A percentile compares a stretch with the other conserved stretches of the same genome.
phyloP scores from a whole-genome alignment of 169 alveolate species.

The Besnoitia besnoiti region DNA sequence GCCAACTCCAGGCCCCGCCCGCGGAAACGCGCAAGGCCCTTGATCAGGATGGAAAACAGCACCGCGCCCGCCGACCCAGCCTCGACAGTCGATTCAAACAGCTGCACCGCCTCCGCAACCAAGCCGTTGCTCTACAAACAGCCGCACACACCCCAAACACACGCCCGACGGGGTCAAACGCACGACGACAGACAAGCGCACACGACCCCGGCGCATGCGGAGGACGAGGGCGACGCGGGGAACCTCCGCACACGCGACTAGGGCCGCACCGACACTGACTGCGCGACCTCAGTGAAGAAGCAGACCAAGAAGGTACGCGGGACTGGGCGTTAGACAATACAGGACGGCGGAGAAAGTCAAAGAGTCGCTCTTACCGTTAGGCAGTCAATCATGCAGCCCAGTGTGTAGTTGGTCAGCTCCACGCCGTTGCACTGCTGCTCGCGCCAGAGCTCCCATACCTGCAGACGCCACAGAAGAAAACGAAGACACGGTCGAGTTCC shows the following conservation, averaged over 20 bases:
- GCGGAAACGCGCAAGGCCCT: constrained; percentile 26
- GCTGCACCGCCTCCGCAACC: constrained; percentile 30
- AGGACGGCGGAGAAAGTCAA: too few relatives aligned
- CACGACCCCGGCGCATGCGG: too few relatives aligned
- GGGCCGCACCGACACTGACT: too few relatives aligned
- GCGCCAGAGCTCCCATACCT: constrained; percentile 53
- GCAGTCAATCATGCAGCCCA: constrained; percentile 50
- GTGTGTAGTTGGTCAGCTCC: constrained; percentile 38
- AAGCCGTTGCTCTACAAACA: not conserved
- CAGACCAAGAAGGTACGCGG: too few relatives aligned
- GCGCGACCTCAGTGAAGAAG: too few relatives aligned
- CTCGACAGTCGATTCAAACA: not conserved
- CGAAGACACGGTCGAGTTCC: not conserved
- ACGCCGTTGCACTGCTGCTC: not conserved
- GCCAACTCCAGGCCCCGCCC: constrained; percentile 16
- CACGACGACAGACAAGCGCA: not conserved
- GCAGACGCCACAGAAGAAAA: not conserved
- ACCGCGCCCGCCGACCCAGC: constrained; percentile 23
- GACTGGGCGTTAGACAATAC: too few relatives aligned
- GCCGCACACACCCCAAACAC: not conserved
- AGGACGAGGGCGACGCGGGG: not conserved
- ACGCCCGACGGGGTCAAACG: not conserved
- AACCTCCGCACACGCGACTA: too few relatives aligned
- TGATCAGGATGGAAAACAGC: constrained; percentile 40
- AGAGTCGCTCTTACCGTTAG: constrained; percentile 41